A percentile compares a stretch with the other conserved stretches of the same genome.
phyloP scores from a whole-genome alignment of 805 yeast species.

The Cyberlindnera veronae region DNA sequence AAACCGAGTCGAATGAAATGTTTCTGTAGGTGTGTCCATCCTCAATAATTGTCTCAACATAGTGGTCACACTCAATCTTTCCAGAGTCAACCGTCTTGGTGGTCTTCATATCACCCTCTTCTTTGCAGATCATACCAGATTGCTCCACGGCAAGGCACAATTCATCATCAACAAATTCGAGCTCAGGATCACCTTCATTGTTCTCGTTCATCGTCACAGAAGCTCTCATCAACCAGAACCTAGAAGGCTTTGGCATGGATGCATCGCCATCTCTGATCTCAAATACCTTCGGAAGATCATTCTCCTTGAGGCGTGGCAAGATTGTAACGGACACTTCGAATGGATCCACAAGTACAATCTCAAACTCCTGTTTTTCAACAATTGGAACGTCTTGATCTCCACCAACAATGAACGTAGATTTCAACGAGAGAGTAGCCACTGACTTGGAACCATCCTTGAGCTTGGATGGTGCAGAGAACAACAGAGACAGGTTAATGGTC shows the following conservation, averaged over 20 bases:
- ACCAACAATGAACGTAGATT: conserved; percentile 27
- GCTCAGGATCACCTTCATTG: conserved; percentile 21
- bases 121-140: conserved; percentile 33
- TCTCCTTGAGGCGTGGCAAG: conserved; percentile 30
- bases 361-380: conserved; percentile 20
- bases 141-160: conserved; percentile 31
- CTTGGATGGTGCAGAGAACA: conserved; percentile 12
- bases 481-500: background rate
- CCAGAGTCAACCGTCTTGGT: conserved; percentile 4
- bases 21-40: conserved; percentile 39
- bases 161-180: conserved; percentile 35
- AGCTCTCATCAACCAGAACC: conserved; percentile 35
- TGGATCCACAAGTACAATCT: conserved; percentile 30
- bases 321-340: conserved; percentile 30
- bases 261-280: conserved; percentile 16
- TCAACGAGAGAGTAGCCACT: conserved; percentile 16
- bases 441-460: background rate
- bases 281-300: conserved; percentile 30
- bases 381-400: conserved; percentile 31
- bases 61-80: conserved; percentile 18
- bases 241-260: conserved; percentile 29
- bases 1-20: conserved; percentile 30
- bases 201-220: conserved; percentile 30
- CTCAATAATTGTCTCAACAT: conserved; percentile 33
- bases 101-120: conserved; percentile 12